A percentile compares a stretch with the other conserved stretches of the same genome.
Evolutionary conservation across 208 protist species (phyloP).

Genomic region (Strigomonas galati): DNA sequence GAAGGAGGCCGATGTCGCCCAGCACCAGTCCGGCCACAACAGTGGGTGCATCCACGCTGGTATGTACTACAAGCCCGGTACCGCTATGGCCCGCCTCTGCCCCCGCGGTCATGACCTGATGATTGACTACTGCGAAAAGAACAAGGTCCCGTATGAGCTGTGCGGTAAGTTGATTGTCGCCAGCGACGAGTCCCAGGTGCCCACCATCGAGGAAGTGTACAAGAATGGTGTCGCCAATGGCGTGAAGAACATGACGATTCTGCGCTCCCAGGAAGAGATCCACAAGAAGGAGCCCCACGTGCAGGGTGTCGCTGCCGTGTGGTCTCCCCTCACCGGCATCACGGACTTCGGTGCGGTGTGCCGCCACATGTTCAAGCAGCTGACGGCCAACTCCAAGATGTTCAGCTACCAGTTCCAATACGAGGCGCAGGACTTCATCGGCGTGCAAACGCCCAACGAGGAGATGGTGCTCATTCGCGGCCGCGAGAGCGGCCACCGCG

Average conservation of each 20-base stretch:
- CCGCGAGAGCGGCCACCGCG: constrained; percentile 64
- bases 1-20: constrained; percentile 80
- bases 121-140: constrained; percentile 82
- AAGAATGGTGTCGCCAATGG: constrained; percentile 80
- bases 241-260: constrained; percentile 68
- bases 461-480: constrained; percentile 80
- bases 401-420: constrained; percentile 66
- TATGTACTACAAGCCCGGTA: constrained; percentile 87
- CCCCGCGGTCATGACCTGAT: constrained; percentile 77
- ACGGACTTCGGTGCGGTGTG: constrained; percentile 79
- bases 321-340: constrained; percentile 87
- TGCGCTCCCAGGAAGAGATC: constrained; percentile 63
- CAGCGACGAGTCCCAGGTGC: constrained; percentile 41
- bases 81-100: constrained; percentile 81
- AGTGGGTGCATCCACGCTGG: constrained; percentile 92
- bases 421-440: constrained; percentile 74
- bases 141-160: constrained; percentile 76
- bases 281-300: constrained; percentile 73
- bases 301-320: constrained; percentile 61
- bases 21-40: constrained; percentile 91
- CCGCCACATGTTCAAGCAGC: constrained; percentile 60
- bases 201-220: constrained; percentile 65
- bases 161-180: constrained; percentile 92
- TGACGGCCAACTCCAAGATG: constrained; percentile 29
- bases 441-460: constrained; percentile 34